Evolutionary conservation across 2,329 filamentous ascomycete genomes (phyloP), one percentile per base, ranked within the genome.

Genomic region (Pseudocercospora fijiensis): DNA sequence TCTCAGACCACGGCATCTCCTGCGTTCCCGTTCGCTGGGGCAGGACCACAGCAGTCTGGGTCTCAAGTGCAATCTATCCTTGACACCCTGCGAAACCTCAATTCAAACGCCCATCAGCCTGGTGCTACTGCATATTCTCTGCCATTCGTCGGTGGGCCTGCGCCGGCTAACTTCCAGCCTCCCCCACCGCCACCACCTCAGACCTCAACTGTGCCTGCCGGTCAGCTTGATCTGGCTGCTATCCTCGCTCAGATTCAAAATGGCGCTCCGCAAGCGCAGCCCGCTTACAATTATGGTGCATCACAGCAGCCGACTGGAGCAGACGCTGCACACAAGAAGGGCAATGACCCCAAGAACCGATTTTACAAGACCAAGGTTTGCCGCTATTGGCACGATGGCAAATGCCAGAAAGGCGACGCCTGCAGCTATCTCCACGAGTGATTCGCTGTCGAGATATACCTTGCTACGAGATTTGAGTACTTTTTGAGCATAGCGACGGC

Each of bases 351-450:
- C 64, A 60, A 61, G 62, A 70, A 74, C 24, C 71, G 68, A 8
- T 66, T 68, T 33, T 76, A 72, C 67, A 73, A 73, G 69, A 76
- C 72, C 4, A 72, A 72, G 61, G 73, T 79, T 9, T 86, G 84
- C 73, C 79, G 79, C 63, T 86, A 82, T 72, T 86, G 80, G 79
- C 76, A 80, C 37, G 79, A 83, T 64, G 83, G 83, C 11, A 81
- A 80, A 68, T 85, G 84, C 71, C 76, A 79, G 62, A 85, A 85
- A 69, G 74, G 74, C 1, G 72, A 72, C 20, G 66, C 61, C 27
- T 76, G 74, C 63, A 73, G 67, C 56, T 76, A 71, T 65, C 27
- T 72, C 57, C 74, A 76, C 58, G 72, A 75, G 64, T 67, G 65
- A 65, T 56, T 45, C 43, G 52, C 47, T 49, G 28, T 28, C 41